These are phyloP conservation scores for Salvia rosmarinus DNA, from an alignment of 257 asterid species.

Conservation along the genomic window DNA sequence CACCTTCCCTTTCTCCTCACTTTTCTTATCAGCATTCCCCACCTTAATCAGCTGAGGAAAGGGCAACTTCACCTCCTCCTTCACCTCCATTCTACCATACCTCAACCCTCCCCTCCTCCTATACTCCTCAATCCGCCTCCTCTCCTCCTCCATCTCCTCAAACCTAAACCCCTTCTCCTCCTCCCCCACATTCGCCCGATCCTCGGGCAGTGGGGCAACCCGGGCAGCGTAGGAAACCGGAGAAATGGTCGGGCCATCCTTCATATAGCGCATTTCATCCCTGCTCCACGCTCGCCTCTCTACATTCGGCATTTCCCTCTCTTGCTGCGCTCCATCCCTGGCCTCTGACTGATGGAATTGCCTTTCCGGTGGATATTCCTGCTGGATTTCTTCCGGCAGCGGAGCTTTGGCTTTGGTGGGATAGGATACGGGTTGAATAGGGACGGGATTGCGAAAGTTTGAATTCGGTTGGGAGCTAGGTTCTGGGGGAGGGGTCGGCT, in stretches of 20 bases:
- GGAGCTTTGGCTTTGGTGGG: constrained; percentile 53
- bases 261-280: constrained; percentile 80
- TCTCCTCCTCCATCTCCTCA: constrained; percentile 67
- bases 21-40: constrained; percentile 39
- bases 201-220: constrained; percentile 96
- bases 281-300: constrained; percentile 51
- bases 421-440: constrained; percentile 71
- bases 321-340: neutral
- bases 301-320: constrained; percentile 6
- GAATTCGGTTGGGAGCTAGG: constrained; percentile 39
- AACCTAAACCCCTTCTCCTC: constrained; percentile 39
- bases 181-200: constrained; percentile 42
- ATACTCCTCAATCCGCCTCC: constrained; percentile 55
- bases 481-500: constrained; percentile 38
- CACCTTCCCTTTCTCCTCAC: constrained; percentile 61
- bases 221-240: constrained; percentile 69
- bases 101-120: constrained; percentile 50
- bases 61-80: constrained; percentile 56
- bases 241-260: constrained; percentile 50
- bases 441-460: constrained; percentile 43
- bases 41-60: constrained; percentile 69
- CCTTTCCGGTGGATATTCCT: constrained; percentile 28
- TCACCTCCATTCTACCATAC: constrained; percentile 37
- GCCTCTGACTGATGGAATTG: constrained; percentile 22
- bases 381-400: constrained; percentile 37